phyloP scores from a whole-genome alignment of 305 asterid genomes.

The Nicotiana rustica region DNA sequence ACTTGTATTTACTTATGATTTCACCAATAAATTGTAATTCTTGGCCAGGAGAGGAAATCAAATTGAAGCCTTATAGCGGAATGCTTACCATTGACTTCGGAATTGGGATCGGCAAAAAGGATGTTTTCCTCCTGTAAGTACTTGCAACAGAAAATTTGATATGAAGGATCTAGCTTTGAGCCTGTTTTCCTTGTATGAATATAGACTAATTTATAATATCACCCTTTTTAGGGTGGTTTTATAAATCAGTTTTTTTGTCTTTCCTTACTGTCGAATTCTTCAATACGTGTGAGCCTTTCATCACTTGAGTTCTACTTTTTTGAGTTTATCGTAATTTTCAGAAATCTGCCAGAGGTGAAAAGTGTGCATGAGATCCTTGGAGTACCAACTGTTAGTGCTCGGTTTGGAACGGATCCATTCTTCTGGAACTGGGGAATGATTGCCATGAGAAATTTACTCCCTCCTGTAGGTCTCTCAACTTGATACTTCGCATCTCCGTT shows the following conservation, averaged over 20 bases:
- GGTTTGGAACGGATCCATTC: conserved; percentile 68
- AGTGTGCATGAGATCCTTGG: conserved; percentile 55
- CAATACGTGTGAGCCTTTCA: conserved; percentile 24
- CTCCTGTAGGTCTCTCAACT: conserved; percentile 47
- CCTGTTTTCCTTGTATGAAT: not conserved
- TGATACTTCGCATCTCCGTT: not conserved
- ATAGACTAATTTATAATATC: not conserved
- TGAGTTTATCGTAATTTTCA: conserved; percentile 31
- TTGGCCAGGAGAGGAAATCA: conserved; percentile 71
- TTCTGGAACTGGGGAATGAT: conserved; percentile 71
- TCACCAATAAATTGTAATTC: conserved; percentile 29
- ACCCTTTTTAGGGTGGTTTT: not conserved
- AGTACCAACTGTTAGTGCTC: conserved; percentile 63
- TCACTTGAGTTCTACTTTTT: not conserved
- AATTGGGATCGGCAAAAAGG: conserved; percentile 76
- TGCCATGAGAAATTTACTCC: conserved; percentile 54
- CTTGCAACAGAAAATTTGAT: not conserved
- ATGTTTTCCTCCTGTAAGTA: conserved; percentile 86
- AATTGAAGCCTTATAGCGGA: conserved; percentile 87
- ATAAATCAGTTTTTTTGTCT: not conserved
- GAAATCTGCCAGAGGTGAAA: conserved; percentile 61
- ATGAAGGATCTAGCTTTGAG: not conserved
- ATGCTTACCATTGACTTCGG: conserved; percentile 93
- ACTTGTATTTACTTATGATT: not conserved
- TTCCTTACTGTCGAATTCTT: not conserved